Evolutionary conservation across 768 basidiomycete species (phyloP), one percentile per base, ranked within the genome.

Genomic region (Agrocybe chaxingu): DNA sequence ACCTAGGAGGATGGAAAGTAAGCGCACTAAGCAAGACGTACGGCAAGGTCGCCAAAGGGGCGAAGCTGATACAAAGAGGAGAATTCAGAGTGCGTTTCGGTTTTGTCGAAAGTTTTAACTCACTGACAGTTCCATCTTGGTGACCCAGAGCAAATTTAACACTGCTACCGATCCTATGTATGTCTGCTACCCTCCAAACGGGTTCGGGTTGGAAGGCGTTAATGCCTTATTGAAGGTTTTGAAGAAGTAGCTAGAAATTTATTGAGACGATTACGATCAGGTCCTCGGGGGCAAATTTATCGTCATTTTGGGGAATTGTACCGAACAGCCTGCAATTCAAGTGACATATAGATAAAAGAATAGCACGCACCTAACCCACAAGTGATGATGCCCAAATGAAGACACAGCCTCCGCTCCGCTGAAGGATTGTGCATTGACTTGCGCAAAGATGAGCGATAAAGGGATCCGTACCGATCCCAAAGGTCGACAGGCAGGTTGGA

Each of bases 131-230:
- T 18, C 48, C 49, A 3, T 45, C 34, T 0, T 7, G 29, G 8
- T 18, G n/a, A 43, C 48, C 36, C 54, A 75, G 76, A 67, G 65
- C 32, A 77, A 79, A 61, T 79, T 80, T 44, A 72, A 76, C 41
- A 64, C 74, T 8, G 60, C 65, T 12, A 62, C 68, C 19, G 62
- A 70, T 30, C 69, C 69, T 2, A 77, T 78, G 72, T 80, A 78
- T 53, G 72, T 79, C 7, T 79, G 77, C 59, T 78, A 77, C 52
- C 76, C 78, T 3, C 65, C 70, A 2, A 70, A 80, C 8, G 74
- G 71, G 1, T 77, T 79, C 48, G 75, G 75, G 11, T 52, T 76
- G 6, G 74, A 78, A 34, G 73, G 73, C 5, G 70, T 75, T 39
- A 72, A 75, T 38, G 66, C 69, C 8, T 48, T 79, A 29, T 57